Evolutionary conservation across 768 basidiomycete genomes (phyloP).

Genomic region (Mycena latifolia): DNA sequence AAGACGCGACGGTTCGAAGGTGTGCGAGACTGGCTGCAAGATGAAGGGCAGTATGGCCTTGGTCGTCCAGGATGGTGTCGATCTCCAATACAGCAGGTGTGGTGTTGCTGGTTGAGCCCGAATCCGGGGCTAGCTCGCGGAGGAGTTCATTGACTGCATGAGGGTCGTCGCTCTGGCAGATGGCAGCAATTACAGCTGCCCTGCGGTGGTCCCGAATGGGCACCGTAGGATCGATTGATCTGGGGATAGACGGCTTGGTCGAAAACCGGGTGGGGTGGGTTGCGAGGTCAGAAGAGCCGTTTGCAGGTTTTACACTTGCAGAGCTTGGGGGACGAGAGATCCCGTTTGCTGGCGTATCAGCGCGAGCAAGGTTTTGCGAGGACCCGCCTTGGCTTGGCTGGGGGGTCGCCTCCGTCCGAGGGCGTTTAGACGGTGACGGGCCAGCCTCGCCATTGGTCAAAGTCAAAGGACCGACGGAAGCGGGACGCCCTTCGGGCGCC

Average conservation of each 20-base stretch:
- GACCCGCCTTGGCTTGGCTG: constrained; percentile 50
- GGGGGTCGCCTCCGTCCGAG: constrained; percentile 66
- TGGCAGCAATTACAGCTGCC: constrained; percentile 71
- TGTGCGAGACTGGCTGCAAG: constrained; percentile 91
- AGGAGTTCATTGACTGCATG: constrained; percentile 70
- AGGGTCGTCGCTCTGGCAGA: constrained; percentile 80
- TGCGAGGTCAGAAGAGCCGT: constrained; percentile 56
- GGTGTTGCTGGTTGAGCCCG: constrained; percentile 43
- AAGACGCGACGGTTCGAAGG: constrained; percentile 71
- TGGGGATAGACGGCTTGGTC: constrained; percentile 70
- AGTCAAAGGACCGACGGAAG: constrained; percentile 60
- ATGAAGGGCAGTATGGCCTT: constrained; percentile 95
- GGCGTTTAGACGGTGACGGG: constrained; percentile 79
- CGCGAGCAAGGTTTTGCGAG: constrained; percentile 44
- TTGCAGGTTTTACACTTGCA: constrained; percentile 57
- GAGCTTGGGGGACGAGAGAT: constrained; percentile 61
- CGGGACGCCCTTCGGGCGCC: constrained; percentile 63
- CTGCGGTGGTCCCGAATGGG: constrained; percentile 69
- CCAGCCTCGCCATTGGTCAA: constrained; percentile 69
- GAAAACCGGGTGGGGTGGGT: constrained; percentile 69
- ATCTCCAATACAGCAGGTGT: constrained; percentile 66
- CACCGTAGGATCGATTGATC: constrained; percentile 64
- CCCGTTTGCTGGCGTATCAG: constrained; percentile 55
- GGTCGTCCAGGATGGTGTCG: constrained; percentile 92
- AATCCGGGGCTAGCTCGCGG: constrained; percentile 69